Evolutionary conservation across 306 rosid species (phyloP), one percentile per base, ranked within the genome.

Genomic region (Boehmeria nivea): DNA sequence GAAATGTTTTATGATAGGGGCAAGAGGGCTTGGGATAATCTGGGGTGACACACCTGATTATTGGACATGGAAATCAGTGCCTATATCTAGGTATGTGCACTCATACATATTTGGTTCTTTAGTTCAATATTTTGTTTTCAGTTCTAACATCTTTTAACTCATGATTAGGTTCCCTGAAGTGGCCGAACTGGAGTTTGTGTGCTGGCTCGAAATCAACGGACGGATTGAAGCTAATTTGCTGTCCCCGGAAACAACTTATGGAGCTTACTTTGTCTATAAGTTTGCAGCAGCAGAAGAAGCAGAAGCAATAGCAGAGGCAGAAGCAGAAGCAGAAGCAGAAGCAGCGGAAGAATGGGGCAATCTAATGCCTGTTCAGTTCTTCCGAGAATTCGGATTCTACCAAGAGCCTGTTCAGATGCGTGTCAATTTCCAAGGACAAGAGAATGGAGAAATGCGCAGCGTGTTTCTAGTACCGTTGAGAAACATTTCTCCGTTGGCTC

Each of bases 1-100:
- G 4, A 77, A 65, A 59, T 59, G 64, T 49, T 81, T 61, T 51
- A 71, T 74, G 83, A 47, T 81, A n/a, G 54, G 69, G 27, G 74
- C 83, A 15, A 77, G 77, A 59, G 64, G 43, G 65, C 71, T 79
- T 15, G 0, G 13, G 10, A 65, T 79, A 14, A 0, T 17, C 16
- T 71, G 79, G 73, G 75, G 78, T 3, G 56, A 43, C 16, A 26
- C 72, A 11, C 61, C 59, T 1, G 0, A 7, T 0, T 63, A 73
- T 15, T 83, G 85, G 85, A 4, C 5, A 15, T 73, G 85, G 89
- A 46, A 3, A 15, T 36, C 48, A 5, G 0, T 59, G 3, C 69
- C 77, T 0, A 49, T 14, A 7, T 17, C 23, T 2, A 44, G 25
- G 53, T 46, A 48, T 1, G 16, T 16, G 21, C 6, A 8, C 1